Evolutionary conservation across 768 basidiomycete species (phyloP).

Genomic region (Cystofilobasidium macerans): DNA sequence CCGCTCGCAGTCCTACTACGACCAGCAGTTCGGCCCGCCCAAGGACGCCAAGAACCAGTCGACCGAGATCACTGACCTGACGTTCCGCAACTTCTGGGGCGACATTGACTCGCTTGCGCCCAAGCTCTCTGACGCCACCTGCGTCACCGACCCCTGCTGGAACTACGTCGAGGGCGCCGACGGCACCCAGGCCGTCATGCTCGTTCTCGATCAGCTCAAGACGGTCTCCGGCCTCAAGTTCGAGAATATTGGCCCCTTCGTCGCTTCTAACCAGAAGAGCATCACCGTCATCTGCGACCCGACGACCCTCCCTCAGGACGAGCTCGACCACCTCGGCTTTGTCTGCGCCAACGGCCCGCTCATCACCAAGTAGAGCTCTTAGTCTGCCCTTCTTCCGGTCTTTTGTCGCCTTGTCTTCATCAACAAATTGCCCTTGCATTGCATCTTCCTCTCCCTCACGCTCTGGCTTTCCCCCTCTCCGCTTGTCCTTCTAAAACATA

Average conservation of each 20-base stretch:
- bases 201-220: not conserved
- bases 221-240: slow-evolving; percentile 2
- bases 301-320: not conserved
- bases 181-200: slow-evolving; percentile 6
- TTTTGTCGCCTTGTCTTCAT: no score
- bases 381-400: no score
- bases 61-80: slow-evolving; percentile 9
- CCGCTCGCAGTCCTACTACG: not conserved
- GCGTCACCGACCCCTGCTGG: slow-evolving; percentile 1
- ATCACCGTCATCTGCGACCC: slow-evolving; percentile 1
- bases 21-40: slow-evolving; percentile 1
- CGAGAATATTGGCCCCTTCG: slow-evolving; percentile 2
- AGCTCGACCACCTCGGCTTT: not conserved
- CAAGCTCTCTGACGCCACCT: not conserved
- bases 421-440: no score
- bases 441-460: no score
- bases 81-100: slow-evolving; percentile 8
- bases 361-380: no score
- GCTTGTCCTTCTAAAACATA: no score
- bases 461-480: no score
- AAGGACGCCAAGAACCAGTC: slow-evolving; percentile 1
- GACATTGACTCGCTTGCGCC: slow-evolving; percentile 4
- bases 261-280: not conserved
- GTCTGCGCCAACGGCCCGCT: not conserved
- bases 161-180: slow-evolving; percentile 11